Base-by-base conservation (phyloP, 495 filamentous ascomycete genomes). In the Neurospora discreta region DNA sequence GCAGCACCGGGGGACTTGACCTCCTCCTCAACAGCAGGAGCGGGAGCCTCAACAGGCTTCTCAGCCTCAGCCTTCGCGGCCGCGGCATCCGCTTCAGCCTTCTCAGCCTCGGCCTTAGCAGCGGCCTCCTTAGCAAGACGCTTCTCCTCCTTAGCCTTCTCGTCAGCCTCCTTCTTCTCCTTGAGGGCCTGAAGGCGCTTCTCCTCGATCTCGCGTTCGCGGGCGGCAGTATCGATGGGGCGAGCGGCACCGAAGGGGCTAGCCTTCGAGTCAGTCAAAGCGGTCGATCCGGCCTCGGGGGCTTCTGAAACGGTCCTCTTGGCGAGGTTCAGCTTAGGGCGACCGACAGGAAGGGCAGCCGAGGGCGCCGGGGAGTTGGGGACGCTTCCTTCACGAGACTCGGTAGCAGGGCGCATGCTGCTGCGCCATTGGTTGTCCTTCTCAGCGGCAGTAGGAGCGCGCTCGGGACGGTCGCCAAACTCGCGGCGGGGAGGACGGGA, bases 171-270 rank as follows among this genome's bases (percentile, higher is more conserved):
- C 80, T 91, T 92, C 87, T 93, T 97, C 76, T 92, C 90, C 73
- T 89, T 90, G 68, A 92, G 38, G 3, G 89, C 87, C 68, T 90
- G 84, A 76, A 91, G 84, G 72, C 91, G 88, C 84, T 91, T 94
- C 83, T 97, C 94, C 78, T 94, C 95, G 39, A 98, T 89, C 80
- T 97, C 91, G 70, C 89, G 90, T 82, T 97, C 95, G 68, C 91
- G 88, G 10, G 93, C 86, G 23, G 92, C 92, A 68, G 93, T 97
- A 81, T 98, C 93, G 73, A 96, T 96, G 13, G 94, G 94, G 68
- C 88, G 87, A 44, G 94, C 94, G 70, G 92, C 93, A 78, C 95
- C 95, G 80, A 99, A 99, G 33, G 93, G 93, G 81, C 89, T 98
- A 20, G 93, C 87, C 84, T 95, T 97, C 4, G 92, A 85, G 72